These are phyloP conservation scores for Serendipita sp. DNA, from an alignment of 768 basidiomycete species.

Conservation along the genomic window DNA sequence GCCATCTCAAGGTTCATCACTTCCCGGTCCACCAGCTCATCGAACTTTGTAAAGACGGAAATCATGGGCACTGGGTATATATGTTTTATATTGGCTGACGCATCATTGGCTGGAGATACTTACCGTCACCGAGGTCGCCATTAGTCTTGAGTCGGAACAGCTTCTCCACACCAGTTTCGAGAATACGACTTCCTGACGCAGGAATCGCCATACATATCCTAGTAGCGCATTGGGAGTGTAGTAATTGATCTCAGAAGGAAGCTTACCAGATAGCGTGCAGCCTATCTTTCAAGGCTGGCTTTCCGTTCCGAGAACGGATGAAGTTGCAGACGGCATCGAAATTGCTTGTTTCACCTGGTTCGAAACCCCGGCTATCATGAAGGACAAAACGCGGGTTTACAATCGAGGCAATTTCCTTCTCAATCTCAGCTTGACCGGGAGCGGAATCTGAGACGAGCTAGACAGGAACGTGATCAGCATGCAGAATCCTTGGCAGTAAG, in stretches of 20 bases:
- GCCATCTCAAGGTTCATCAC: not conserved
- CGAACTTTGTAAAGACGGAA: not conserved
- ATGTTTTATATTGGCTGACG: not conserved
- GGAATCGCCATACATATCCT: not conserved
- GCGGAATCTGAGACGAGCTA: not conserved
- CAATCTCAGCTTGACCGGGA: slow-evolving; percentile 10
- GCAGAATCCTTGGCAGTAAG: not conserved
- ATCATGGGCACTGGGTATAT: not conserved
- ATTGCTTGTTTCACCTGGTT: slow-evolving; percentile 7
- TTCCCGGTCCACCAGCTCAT: not conserved
- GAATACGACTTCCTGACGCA: not conserved
- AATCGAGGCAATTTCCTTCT: slow-evolving; percentile 9
- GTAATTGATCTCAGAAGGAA: too few relatives aligned
- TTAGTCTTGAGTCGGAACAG: not conserved
- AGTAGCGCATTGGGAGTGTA: not conserved
- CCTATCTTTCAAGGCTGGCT: slow-evolving; percentile 9
- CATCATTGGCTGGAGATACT: not conserved
- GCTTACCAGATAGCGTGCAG: slow-evolving; percentile 12
- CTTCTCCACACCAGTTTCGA: not conserved
- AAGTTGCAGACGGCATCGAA: slow-evolving; percentile 8
- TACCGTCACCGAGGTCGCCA: not conserved
- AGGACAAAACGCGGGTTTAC: slow-evolving; percentile 11
- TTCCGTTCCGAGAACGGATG: slow-evolving; percentile 8
- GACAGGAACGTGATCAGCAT: not conserved
- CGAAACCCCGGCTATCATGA: slow-evolving; percentile 12